Percentiles rank a stretch among this genome's conserved stretches.
Evolutionary conservation across 2,329 filamentous ascomycete genomes (phyloP).

Genomic region (Lachnellula subtilissima): DNA sequence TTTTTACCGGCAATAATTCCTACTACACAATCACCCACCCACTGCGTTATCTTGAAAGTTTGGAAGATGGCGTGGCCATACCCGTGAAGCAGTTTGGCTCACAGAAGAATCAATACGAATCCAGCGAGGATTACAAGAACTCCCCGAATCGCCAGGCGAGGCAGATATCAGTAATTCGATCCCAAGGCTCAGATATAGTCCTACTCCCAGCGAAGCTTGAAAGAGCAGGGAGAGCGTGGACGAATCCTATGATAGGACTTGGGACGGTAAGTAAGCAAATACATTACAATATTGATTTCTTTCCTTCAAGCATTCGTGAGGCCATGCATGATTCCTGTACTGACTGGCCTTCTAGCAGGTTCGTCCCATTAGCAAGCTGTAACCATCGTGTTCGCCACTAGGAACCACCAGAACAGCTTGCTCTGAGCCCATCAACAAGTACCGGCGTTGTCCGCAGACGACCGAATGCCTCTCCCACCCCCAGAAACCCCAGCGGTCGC

Average conservation of each 20-base stretch:
- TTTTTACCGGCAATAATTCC: not conserved
- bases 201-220: not conserved
- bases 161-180: not conserved
- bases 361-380: not conserved
- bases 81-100: constrained; percentile 20
- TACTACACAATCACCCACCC: not conserved
- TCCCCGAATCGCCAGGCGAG: not conserved
- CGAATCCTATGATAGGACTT: not conserved
- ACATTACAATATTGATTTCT: not conserved
- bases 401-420: not conserved
- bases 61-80: constrained; percentile 30
- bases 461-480: not conserved
- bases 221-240: not conserved
- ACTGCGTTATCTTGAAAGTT: not conserved
- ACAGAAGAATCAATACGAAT: not conserved
- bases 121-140: not conserved
- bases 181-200: not conserved
- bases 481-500: constrained; percentile 2
- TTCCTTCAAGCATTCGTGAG: not conserved
- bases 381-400: constrained; percentile 1
- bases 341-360: not conserved
- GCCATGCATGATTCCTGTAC: not conserved
- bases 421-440: not conserved
- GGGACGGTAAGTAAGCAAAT: not conserved
- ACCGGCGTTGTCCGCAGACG: not conserved